A percentile compares a stretch with the other conserved stretches of the same genome.
Evolutionary conservation across 129 eudicot species (phyloP).

Genomic region (Escallonia rubra): DNA sequence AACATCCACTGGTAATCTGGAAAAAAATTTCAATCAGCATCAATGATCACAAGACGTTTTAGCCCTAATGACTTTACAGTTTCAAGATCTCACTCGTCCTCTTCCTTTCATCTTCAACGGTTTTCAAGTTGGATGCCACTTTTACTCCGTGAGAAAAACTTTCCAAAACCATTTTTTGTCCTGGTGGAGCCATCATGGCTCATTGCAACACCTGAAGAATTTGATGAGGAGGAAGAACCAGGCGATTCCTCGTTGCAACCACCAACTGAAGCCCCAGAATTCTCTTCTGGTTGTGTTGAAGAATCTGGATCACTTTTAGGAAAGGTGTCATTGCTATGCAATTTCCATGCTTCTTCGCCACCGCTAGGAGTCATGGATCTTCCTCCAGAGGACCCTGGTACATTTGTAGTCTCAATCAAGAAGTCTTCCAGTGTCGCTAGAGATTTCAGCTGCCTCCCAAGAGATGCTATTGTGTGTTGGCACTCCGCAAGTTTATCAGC

Average conservation of each 20-base stretch:
- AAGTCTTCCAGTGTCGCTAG: conserved; percentile 82
- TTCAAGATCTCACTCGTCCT: neutral
- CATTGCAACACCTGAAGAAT: conserved; percentile 34
- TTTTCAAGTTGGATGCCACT: conserved; percentile 44
- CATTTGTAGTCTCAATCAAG: conserved; percentile 58
- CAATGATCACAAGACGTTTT: conserved; percentile 6
- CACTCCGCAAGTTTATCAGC: conserved; percentile 80
- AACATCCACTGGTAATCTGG: conserved; percentile 25
- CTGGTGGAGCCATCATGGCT: conserved; percentile 32
- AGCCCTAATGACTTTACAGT: neutral
- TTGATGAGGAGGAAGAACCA: conserved; percentile 41
- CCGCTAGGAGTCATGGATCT: conserved; percentile 27
- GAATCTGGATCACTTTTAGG: conserved; percentile 33
- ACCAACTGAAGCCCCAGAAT: conserved; percentile 6
- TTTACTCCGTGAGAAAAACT: conserved; percentile 53
- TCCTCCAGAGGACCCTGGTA: conserved; percentile 44
- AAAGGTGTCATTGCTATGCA: conserved; percentile 37
- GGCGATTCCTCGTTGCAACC: conserved; percentile 41
- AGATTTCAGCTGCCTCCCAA: conserved; percentile 56
- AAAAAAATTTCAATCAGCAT: conserved; percentile 43
- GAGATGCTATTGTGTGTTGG: conserved; percentile 74
- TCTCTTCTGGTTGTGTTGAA: conserved; percentile 19
- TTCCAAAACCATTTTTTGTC: conserved; percentile 60
- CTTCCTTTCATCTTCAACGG: conserved; percentile 18
- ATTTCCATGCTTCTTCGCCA: conserved; percentile 39